Base-by-base conservation (phyloP, 495 filamentous ascomycete species). In the Durotheca rogersii region DNA sequence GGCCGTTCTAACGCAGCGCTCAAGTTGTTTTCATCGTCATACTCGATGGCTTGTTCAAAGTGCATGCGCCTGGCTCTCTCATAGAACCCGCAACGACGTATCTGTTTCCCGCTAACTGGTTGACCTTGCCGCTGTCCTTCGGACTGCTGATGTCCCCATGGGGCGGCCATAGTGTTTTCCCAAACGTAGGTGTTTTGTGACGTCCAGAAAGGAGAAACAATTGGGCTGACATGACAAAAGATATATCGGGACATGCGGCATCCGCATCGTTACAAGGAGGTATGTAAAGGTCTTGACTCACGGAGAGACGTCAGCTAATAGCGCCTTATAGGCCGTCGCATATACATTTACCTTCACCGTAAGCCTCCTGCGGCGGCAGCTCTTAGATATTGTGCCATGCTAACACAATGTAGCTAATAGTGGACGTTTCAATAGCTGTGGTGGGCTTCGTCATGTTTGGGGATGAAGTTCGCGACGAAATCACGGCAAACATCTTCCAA, bases 221-320 rank as follows among this genome's bases (percentile, higher is more conserved):
- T n/a, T 7, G 1, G 18, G 14, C 23, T 41, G 39, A 56, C n/a
- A 9, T 1, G 10, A 7, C n/a, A 12, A 25, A 7, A 77, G 72
- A 96, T 98, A 61, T 98, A 96, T 66, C 81, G 90, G 41, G 93
- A 98, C 70, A 98, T 98, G 93, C 78, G 93, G 52, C 93, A 97
- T 66, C 90, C 93, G 0, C 77, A 87, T 35, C 93, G 89, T 61
- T 97, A 93, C 66, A 76, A 74, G 14, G 57, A 60, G 40, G 61
- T 64, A 47, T 32, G 20, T 25, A 10, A 25, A 21, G 25, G 15
- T 20, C 9, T 3, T 20, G 34, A 14, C 27, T 16, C 11, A 47
- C 0, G 9, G 12, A 20, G 12, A 18, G 9, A 16, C 3, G 23
- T 31, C 9, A 10, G 30, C 38, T 41, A 18, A 56, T 39, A 35